A percentile compares a stretch with the other conserved stretches of the same genome.
Conservation (phyloP, 2,329 filamentous ascomycete species). For the Pleurostoma richardsiae region DNA sequence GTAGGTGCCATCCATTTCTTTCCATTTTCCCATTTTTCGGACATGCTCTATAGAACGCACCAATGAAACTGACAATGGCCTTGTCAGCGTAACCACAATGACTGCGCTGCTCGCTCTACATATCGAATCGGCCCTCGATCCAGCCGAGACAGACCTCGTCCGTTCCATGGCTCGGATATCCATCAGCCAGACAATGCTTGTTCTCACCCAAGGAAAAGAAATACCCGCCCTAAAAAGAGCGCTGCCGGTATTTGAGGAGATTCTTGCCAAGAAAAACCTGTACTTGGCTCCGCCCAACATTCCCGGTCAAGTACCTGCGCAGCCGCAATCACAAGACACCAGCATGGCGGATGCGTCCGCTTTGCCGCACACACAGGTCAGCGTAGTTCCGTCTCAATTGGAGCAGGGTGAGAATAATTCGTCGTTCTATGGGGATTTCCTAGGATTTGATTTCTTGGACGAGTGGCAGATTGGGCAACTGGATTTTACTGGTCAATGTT, state of each 20-base stretch:
- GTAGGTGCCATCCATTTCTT: constrained; percentile 11
- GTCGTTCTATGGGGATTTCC: constrained; percentile 12
- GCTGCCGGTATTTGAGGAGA: constrained; percentile 15
- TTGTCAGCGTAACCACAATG: constrained; percentile 14
- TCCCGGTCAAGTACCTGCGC: constrained; percentile 8
- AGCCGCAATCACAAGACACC: constrained; percentile 13
- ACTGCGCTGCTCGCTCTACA: constrained; percentile 16
- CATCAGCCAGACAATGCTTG: constrained; percentile 16
- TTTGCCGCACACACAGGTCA: constrained; percentile 10
- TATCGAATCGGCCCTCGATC: constrained; percentile 15
- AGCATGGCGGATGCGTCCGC: constrained; percentile 11
- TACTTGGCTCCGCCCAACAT: constrained; percentile 11
- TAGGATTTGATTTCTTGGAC: constrained; percentile 17
- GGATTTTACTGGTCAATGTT: constrained; percentile 13
- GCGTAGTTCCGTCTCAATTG: constrained; percentile 10
- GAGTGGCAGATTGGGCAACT: constrained; percentile 16
- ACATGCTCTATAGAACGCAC: background rate
- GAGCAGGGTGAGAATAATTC: constrained; percentile 13
- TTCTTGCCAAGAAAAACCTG: constrained; percentile 15
- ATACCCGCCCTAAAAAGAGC: constrained; percentile 15
- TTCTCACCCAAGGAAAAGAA: constrained; percentile 15
- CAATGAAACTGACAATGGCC: constrained; percentile 8
- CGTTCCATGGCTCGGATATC: constrained; percentile 17
- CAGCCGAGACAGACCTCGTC: constrained; percentile 15
- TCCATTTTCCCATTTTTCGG: constrained; percentile 2